These are phyloP conservation scores for Achlya hypogyna DNA, from an alignment of 352 stramenopile species.

Conservation along the genomic window DNA sequence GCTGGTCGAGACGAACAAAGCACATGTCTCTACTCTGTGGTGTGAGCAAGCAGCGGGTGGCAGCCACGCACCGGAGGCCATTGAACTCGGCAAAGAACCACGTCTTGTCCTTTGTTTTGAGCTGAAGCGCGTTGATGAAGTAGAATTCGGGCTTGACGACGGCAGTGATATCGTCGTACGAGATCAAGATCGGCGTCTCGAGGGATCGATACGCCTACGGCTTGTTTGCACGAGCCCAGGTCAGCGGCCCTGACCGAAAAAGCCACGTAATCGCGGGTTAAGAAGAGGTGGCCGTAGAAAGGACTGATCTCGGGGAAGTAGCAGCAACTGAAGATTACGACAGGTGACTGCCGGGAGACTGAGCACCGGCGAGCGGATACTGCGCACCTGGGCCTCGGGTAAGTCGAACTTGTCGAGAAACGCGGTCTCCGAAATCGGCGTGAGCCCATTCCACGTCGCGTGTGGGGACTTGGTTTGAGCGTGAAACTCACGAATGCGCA, in stretches of 20 bases:
- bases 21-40: constrained; percentile 35
- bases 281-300: constrained; percentile 61
- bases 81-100: constrained; percentile 79
- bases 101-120: constrained; percentile 53
- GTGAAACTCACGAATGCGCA: constrained; percentile 66
- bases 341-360: too few species aligned
- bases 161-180: constrained; percentile 47
- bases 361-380: not conserved
- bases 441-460: constrained; percentile 56
- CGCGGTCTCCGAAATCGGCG: constrained; percentile 27
- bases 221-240: not conserved
- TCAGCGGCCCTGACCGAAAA: constrained; percentile 28
- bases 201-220: constrained; percentile 5
- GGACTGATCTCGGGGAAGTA: constrained; percentile 62
- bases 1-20: constrained; percentile 59
- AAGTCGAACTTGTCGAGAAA: constrained; percentile 43
- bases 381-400: constrained; percentile 27
- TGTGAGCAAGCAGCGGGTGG: not conserved
- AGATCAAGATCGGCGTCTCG: constrained; percentile 31
- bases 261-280: constrained; percentile 58
- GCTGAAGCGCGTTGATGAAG: constrained; percentile 73
- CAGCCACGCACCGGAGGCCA: constrained; percentile 27
- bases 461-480: constrained; percentile 43
- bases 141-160: constrained; percentile 78
- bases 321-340: constrained; percentile 69